Conservation (phyloP, 1,139 yeast species). For the Candida gigantensis region DNA sequence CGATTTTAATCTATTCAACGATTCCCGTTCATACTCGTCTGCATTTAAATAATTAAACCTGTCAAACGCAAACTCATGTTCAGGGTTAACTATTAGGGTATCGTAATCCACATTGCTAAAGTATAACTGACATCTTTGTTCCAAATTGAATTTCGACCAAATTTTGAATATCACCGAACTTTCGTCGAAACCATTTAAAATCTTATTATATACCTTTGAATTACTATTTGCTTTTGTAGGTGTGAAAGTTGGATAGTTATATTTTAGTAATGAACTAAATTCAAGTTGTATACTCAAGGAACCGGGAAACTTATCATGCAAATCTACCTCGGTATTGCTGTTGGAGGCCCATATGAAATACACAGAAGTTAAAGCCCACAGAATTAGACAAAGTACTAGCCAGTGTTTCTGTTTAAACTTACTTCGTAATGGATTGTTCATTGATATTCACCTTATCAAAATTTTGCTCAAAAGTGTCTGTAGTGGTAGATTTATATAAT, state of each 20-base stretch:
- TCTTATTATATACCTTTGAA: constrained; percentile 7
- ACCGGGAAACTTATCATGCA: background rate
- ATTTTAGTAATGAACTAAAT: constrained; percentile 6
- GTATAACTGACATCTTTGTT: constrained; percentile 17
- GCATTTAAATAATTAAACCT: constrained; percentile 16
- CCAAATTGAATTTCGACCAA: constrained; percentile 7
- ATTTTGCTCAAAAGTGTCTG: no score
- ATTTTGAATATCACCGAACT: constrained; percentile 11
- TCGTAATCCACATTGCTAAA: constrained; percentile 9
- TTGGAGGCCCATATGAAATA: no score
- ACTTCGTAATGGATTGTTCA: no score
- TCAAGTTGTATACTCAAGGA: background rate
- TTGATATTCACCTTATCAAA: no score
- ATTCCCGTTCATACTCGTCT: constrained; percentile 16
- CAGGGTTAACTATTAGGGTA: constrained; percentile 16
- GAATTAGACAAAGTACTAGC: no score
- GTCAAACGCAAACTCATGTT: constrained; percentile 15
- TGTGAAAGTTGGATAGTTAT: constrained; percentile 7
- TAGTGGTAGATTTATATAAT: no score
- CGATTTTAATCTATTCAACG: constrained; percentile 6
- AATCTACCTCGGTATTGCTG: no score
- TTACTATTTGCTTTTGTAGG: background rate
- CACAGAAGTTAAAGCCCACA: no score
- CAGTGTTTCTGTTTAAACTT: no score
- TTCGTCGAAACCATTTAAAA: background rate